Percentiles rank a stretch among this genome's conserved stretches.
Evolutionary conservation across 345 rosid species (phyloP).

Genomic region (Dovyalis caffra): DNA sequence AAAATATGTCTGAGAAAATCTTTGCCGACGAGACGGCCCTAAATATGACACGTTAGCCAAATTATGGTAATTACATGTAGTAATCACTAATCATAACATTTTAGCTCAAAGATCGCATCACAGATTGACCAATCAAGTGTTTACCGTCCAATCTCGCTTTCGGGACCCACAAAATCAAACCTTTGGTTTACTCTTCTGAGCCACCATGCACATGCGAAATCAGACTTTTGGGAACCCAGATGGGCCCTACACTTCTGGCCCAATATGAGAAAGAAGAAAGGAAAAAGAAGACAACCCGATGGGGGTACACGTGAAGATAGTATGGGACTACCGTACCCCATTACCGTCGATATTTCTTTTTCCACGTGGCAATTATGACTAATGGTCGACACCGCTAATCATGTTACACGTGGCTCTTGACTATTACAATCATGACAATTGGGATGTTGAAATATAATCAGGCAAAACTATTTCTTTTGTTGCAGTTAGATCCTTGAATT

Average conservation of each 20-base stretch:
- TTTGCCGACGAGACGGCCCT: too few relatives aligned
- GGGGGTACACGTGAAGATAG: constrained; percentile 18
- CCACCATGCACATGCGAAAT: constrained; percentile 22
- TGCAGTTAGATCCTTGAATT: too few relatives aligned
- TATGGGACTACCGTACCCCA: constrained; percentile 5
- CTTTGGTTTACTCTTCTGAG: neutral
- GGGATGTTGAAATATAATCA: neutral
- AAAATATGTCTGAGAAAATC: too few relatives aligned
- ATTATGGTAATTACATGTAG: constrained; percentile 5
- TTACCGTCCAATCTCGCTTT: neutral
- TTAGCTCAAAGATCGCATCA: constrained; percentile 10
- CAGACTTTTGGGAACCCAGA: constrained; percentile 12
- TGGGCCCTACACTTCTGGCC: constrained; percentile 11
- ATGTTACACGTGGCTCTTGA: constrained; percentile 7
- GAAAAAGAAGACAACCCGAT: neutral
- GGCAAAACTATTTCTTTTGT: neutral
- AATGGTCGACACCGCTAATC: neutral
- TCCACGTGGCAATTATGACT: constrained; percentile 10
- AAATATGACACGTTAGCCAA: neutral
- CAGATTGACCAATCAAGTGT: constrained; percentile 6
- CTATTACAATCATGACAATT: neutral
- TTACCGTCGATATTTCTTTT: neutral
- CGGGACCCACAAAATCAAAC: constrained; percentile 16
- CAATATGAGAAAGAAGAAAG: neutral
- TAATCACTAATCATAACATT: constrained; percentile 7